Conservation (phyloP, 2,329 filamentous ascomycete genomes). For the Cucurbitaria berberidis region DNA sequence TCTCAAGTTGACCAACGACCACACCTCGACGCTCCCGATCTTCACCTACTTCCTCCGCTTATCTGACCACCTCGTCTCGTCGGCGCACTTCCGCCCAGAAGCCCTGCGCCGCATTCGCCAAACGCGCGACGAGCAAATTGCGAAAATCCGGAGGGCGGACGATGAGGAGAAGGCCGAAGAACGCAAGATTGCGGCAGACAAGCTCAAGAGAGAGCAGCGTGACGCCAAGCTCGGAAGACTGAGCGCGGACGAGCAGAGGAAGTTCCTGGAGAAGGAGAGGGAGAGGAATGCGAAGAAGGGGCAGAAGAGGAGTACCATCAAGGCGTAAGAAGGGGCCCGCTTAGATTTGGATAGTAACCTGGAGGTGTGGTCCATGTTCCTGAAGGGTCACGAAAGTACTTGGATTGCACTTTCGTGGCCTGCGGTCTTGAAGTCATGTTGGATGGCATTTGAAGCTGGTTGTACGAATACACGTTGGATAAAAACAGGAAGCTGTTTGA, state of each 20-base stretch:
- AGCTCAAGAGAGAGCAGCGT: conserved; percentile 80
- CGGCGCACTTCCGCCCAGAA: conserved; percentile 85
- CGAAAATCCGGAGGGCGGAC: conserved; percentile 77
- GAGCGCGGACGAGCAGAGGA: conserved; percentile 63
- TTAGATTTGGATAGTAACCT: neutral
- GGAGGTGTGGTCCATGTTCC: neutral
- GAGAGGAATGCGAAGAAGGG: conserved; percentile 77
- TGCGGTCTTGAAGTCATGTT: neutral
- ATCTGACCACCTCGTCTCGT: conserved; percentile 78
- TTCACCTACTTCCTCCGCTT: conserved; percentile 84
- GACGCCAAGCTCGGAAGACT: conserved; percentile 72
- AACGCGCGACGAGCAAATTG: conserved; percentile 79
- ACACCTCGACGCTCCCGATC: conserved; percentile 71
- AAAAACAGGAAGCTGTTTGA: neutral
- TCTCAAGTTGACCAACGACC: conserved; percentile 66
- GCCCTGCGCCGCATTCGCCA: conserved; percentile 82
- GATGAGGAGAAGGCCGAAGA: conserved; percentile 74
- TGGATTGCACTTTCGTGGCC: neutral
- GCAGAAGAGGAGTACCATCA: conserved; percentile 67
- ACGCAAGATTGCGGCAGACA: conserved; percentile 60
- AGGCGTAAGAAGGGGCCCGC: conserved; percentile 37
- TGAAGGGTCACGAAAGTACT: neutral
- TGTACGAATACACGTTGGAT: neutral
- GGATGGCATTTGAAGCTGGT: neutral
- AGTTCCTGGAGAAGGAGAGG: conserved; percentile 78